Conservation (phyloP, 2,329 filamentous ascomycete species). For the Xylaria polymorpha region DNA sequence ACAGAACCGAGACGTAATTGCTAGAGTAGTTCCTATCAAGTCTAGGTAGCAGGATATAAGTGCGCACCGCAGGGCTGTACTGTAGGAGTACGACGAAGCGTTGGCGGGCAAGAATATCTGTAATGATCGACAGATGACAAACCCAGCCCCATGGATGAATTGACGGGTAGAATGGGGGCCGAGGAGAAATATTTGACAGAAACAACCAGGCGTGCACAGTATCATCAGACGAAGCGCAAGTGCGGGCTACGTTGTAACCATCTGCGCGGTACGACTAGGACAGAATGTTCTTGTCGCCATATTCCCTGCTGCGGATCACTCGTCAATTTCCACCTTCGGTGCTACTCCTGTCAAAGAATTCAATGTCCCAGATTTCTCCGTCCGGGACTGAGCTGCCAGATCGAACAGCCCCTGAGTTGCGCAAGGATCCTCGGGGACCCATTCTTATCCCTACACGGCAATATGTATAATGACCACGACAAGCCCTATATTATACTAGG, state of each 20-base stretch:
- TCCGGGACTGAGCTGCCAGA: constrained; percentile 25
- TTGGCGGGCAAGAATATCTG: constrained; percentile 16
- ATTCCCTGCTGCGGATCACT: constrained; percentile 43
- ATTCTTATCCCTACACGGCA: constrained; percentile 23
- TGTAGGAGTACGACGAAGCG: neutral
- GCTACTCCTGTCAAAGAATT: constrained; percentile 23
- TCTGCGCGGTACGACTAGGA: constrained; percentile 25
- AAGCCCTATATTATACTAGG: constrained; percentile 27
- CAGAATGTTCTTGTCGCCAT: constrained; percentile 23
- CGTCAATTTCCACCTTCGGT: constrained; percentile 39
- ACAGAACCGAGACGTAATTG: neutral
- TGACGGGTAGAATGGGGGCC: constrained; percentile 4
- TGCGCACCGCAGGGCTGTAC: neutral
- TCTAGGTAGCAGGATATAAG: neutral
- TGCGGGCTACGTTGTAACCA: constrained; percentile 23
- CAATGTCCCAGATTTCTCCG: constrained; percentile 9
- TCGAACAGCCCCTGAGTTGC: constrained; percentile 34
- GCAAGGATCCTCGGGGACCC: constrained; percentile 35
- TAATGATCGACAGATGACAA: constrained; percentile 30
- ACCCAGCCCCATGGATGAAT: constrained; percentile 34
- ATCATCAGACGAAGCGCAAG: constrained; percentile 9
- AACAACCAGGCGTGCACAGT: constrained; percentile 8
- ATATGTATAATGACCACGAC: neutral
- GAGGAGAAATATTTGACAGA: constrained; percentile 14
- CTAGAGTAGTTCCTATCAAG: neutral